Conservation (phyloP, 2,329 filamentous ascomycete genomes). For the Calonectria pauciramosa region DNA sequence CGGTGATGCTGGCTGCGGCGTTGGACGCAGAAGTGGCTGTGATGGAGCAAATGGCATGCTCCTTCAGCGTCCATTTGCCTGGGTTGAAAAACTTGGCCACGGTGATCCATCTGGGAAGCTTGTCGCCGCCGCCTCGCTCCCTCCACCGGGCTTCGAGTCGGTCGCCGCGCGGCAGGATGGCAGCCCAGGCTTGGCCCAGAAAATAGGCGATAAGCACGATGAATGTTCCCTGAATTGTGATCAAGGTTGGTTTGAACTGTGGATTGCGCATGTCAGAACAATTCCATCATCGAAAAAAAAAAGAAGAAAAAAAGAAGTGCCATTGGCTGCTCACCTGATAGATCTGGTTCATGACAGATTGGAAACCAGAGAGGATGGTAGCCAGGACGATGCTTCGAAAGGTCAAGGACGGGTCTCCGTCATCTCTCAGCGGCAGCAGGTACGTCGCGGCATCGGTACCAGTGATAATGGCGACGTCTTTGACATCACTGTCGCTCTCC, state of each 20-base stretch:
- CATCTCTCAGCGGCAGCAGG: constrained; percentile 66
- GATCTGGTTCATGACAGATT: constrained; percentile 69
- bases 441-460: constrained; percentile 64
- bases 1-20: constrained; percentile 55
- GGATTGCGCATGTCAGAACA: constrained; percentile 15
- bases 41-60: constrained; percentile 67
- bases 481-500: constrained; percentile 52
- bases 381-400: constrained; percentile 67
- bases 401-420: constrained; percentile 64
- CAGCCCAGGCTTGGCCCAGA: constrained; percentile 57
- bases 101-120: constrained; percentile 57
- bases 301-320: no score
- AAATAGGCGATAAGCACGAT: constrained; percentile 71
- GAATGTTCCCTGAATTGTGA: constrained; percentile 66
- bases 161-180: constrained; percentile 64
- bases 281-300: not conserved
- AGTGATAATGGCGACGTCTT: constrained; percentile 63
- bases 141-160: constrained; percentile 62
- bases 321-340: constrained; percentile 59
- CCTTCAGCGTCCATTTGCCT: constrained; percentile 67
- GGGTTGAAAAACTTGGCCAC: constrained; percentile 62
- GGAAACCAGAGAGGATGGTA: constrained; percentile 63
- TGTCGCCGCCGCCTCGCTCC: constrained; percentile 54
- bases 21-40: constrained; percentile 68
- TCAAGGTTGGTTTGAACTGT: constrained; percentile 66